A percentile compares a stretch with the other conserved stretches of the same genome.
phyloP scores from a whole-genome alignment of 2,329 filamentous ascomycete species.

The Tetracladium maxilliforme region DNA sequence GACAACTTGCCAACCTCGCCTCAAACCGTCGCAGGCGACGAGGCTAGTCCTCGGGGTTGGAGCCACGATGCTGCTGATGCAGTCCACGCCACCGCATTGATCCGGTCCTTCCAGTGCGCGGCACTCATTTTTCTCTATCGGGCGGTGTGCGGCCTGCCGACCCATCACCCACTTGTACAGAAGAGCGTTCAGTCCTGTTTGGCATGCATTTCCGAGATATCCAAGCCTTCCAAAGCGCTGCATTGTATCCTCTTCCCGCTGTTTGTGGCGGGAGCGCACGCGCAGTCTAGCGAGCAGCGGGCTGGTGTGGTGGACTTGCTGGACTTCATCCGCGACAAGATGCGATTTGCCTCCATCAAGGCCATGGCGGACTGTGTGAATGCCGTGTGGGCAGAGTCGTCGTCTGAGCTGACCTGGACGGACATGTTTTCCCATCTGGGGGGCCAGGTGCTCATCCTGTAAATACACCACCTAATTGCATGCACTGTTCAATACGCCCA shows the following conservation, averaged over 20 bases:
- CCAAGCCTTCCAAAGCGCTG: slow-evolving; percentile 18
- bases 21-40: slow-evolving; percentile 6
- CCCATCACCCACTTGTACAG: slow-evolving; percentile 22
- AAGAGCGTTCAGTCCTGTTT: slow-evolving; percentile 20
- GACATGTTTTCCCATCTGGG: too few relatives aligned
- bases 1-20: slow-evolving; percentile 9
- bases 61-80: slow-evolving; percentile 17
- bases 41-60: slow-evolving; percentile 2
- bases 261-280: slow-evolving; percentile 20
- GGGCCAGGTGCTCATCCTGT: too few relatives aligned
- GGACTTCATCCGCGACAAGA: too few relatives aligned
- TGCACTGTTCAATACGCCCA: too few relatives aligned
- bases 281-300: slow-evolving; percentile 14
- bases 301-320: too few relatives aligned
- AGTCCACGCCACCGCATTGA: slow-evolving; percentile 13
- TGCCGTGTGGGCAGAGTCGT: too few relatives aligned
- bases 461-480: too few relatives aligned
- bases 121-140: slow-evolving; percentile 26
- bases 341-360: too few relatives aligned
- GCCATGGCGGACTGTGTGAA: too few relatives aligned
- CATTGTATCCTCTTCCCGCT: slow-evolving; percentile 23
- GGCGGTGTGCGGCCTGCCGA: slow-evolving; percentile 22
- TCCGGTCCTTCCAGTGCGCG: slow-evolving; percentile 22
- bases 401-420: too few relatives aligned
- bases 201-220: slow-evolving; percentile 19